phyloP scores from a whole-genome alignment of 305 asterid genomes.

The Fraxinus xanthoxyloides region DNA sequence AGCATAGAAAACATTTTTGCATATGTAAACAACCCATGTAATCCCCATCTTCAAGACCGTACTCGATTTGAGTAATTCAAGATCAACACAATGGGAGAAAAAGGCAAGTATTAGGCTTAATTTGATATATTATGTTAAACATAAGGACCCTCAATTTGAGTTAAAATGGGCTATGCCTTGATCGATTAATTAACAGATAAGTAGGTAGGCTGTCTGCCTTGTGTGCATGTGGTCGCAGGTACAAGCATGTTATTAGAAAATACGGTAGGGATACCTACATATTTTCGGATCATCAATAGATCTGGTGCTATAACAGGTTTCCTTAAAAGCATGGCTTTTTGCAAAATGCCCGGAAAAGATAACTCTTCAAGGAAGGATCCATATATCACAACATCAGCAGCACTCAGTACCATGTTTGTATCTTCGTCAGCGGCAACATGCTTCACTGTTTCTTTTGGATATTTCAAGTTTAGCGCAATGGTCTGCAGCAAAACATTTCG shows the following conservation, averaged over 20 bases:
- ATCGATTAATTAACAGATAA: background rate
- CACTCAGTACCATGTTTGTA: conserved; percentile 40
- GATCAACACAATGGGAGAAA: background rate
- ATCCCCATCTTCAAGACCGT: background rate
- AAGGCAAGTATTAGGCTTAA: background rate
- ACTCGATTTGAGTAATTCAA: background rate
- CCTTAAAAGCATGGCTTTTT: conserved; percentile 79
- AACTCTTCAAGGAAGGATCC: conserved; percentile 83
- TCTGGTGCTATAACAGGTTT: conserved; percentile 88
- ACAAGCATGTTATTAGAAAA: conserved; percentile 5
- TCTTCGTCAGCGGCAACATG: conserved; percentile 46
- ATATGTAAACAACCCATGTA: background rate
- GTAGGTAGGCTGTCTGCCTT: background rate
- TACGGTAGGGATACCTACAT: conserved; percentile 51
- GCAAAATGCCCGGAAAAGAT: conserved; percentile 73
- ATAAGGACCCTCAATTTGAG: background rate
- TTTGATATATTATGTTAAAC: background rate
- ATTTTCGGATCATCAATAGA: conserved; percentile 58
- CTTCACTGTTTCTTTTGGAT: conserved; percentile 70
- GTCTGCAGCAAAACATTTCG: conserved; percentile 43
- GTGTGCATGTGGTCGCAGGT: background rate
- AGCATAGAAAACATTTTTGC: background rate
- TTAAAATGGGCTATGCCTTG: background rate
- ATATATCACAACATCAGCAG: conserved; percentile 75
- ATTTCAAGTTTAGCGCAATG: conserved; percentile 62